Evolutionary conservation across 1,139 yeast genomes (phyloP).

Genomic region (Magnusiomyces clavatus): DNA sequence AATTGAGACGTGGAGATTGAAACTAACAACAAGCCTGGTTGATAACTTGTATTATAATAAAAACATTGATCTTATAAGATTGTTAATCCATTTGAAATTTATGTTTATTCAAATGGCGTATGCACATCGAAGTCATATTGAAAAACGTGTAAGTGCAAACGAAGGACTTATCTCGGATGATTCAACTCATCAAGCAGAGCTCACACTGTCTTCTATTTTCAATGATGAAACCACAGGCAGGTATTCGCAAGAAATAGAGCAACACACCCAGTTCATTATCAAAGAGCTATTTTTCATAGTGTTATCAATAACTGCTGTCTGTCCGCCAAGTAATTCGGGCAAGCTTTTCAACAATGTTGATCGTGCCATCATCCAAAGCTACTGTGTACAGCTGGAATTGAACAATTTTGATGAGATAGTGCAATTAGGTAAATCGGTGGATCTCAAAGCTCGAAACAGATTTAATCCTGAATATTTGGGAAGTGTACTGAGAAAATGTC

Average conservation of each 20-base stretch:
- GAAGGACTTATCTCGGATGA: not conserved
- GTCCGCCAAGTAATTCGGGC: not conserved
- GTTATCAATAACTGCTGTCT: not conserved
- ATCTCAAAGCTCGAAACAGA: not conserved
- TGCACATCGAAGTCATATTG: not conserved
- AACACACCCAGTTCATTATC: not conserved
- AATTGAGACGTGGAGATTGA: not conserved
- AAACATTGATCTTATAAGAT: not conserved
- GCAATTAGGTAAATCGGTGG: not conserved
- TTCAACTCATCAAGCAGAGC: not conserved
- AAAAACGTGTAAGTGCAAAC: not conserved
- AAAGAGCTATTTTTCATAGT: not conserved
- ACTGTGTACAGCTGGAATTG: not conserved
- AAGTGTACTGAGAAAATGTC: not conserved
- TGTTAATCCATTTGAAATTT: not conserved
- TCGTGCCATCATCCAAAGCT: conserved; percentile 2
- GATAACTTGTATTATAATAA: not conserved
- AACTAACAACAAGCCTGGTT: not conserved
- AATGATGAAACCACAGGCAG: not conserved
- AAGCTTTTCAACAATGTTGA: not conserved
- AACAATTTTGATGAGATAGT: not conserved
- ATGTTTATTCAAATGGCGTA: not conserved
- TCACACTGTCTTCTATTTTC: not conserved
- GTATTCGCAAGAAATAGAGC: not conserved
- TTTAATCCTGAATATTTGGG: not conserved